Percentiles rank a stretch among this genome's conserved stretches.
phyloP scores from a whole-genome alignment of 139 green algal genomes.

The Volvox africanus region DNA sequence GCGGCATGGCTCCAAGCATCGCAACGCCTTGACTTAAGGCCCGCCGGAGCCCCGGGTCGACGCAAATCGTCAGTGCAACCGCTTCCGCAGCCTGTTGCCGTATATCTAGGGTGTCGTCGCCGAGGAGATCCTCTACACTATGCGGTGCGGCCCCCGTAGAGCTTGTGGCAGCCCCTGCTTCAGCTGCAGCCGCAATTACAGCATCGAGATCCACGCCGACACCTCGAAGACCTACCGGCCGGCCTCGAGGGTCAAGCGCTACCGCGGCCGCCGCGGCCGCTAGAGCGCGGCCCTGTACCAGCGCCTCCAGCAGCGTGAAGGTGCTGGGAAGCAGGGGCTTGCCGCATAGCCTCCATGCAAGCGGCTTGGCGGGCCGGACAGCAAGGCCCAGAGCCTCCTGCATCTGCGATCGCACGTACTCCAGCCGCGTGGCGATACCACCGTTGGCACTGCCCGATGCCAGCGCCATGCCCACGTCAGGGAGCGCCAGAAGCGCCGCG shows the following conservation, averaged over 20 bases:
- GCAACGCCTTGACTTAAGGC: slow-evolving; percentile 65
- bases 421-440: neutral
- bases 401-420: slow-evolving; percentile 45
- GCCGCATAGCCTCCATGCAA: slow-evolving; percentile 86
- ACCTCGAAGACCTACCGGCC: slow-evolving; percentile 44
- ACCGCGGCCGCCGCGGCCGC: slow-evolving; percentile 47
- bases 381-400: slow-evolving; percentile 56
- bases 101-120: slow-evolving; percentile 3
- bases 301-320: slow-evolving; percentile 38
- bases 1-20: slow-evolving; percentile 55
- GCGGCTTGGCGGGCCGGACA: slow-evolving; percentile 64
- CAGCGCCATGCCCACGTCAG: neutral
- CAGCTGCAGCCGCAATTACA: slow-evolving; percentile 32
- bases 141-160: neutral
- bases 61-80: slow-evolving; percentile 58
- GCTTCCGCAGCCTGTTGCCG: slow-evolving; percentile 52
- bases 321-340: slow-evolving; percentile 76
- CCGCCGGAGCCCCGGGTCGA: slow-evolving; percentile 58
- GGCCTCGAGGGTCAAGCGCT: slow-evolving; percentile 35
- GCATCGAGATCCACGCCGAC: slow-evolving; percentile 56
- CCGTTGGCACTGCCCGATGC: neutral
- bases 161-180: neutral
- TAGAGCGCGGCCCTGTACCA: slow-evolving; percentile 31
- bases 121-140: slow-evolving; percentile 3
- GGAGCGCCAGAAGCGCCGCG: slow-evolving; percentile 42